Evolutionary conservation across 441 rosid species (phyloP).

Genomic region (Mallotus repandus): DNA sequence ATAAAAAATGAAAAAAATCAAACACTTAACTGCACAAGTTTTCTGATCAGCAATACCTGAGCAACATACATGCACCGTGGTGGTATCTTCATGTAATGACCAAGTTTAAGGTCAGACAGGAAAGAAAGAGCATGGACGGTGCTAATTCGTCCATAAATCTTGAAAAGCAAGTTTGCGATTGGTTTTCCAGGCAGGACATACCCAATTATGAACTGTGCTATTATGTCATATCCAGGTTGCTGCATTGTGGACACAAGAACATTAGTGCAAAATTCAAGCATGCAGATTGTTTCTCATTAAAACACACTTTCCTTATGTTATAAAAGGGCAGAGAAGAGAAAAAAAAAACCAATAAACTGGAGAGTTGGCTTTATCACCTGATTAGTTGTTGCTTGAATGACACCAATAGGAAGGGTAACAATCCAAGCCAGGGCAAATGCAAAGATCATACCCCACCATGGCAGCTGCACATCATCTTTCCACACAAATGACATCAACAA

Average conservation of each 20-base stretch:
- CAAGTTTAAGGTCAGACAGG: constrained; percentile 95
- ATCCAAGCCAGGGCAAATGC: constrained; percentile 83
- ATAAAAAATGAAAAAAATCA: neutral
- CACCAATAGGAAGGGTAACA: constrained; percentile 98
- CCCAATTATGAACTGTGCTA: constrained; percentile 94
- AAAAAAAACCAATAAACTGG: neutral
- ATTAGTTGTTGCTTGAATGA: constrained; percentile 98
- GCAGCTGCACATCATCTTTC: constrained; percentile 76
- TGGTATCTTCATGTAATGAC: constrained; percentile 98
- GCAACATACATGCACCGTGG: constrained; percentile 94
- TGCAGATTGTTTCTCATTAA: neutral
- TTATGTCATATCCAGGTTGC: constrained; percentile 99
- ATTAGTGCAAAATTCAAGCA: neutral
- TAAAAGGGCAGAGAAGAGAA: neutral
- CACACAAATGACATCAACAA: constrained; percentile 75
- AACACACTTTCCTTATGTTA: too few relatives aligned
- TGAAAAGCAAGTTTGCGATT: constrained; percentile 91
- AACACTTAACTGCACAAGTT: neutral
- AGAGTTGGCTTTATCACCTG: constrained; percentile 48
- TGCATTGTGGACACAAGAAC: constrained; percentile 36
- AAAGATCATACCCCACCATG: constrained; percentile 98
- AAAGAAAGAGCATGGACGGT: constrained; percentile 93
- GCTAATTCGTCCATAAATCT: constrained; percentile 94
- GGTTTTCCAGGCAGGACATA: constrained; percentile 89
- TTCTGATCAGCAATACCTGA: constrained; percentile 48